Base-by-base conservation (phyloP, 2,329 filamentous ascomycete species). In the Fusarium zealandicum region DNA sequence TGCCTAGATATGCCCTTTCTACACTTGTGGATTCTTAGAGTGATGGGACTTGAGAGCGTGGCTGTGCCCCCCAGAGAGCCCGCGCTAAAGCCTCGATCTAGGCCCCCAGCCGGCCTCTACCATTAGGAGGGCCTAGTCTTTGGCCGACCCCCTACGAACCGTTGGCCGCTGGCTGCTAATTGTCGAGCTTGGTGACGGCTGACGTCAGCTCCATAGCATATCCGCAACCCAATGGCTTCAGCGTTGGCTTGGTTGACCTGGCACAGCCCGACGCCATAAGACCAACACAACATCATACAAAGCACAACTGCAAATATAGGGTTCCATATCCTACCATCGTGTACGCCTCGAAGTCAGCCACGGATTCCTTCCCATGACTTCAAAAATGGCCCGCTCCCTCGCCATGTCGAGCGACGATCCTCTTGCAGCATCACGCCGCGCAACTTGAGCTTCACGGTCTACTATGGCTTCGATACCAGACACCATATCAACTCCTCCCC, bases 171-270 rank as follows among this genome's bases (percentile, higher is more conserved):
- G 20, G 20, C 20, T 20, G 20, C 20, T 20, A 20, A 20, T 4
- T 6, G 20, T 6, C 6, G 20, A 20, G 6, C 14, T 28, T 52
- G 36, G 51, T 9, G 22, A 59, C 56, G 59, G 55, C 59, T 32
- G 41, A 45, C 8, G 5, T 35, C 35, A 62, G 54, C 54, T 56
- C 31, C 11, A n/a, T n/a, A n/a, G n/a, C 41, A 37, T 47, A 42
- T 48, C 54, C 33, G 45, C 22, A 33, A 25, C 14, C 16, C 39
- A 13, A 54, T 42, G 33, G 17, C 16, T 50, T 54, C 20, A 37
- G 17, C 10, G 22, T 35, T 35, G 28, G 25, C 12, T 16, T 22
- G 16, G n/a, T 20, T 12, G 27, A 20, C 38, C 38, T 45, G 40
- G 18, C 50, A 59, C 39, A 48, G 46, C 54, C 48, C 27, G n/a